Base-by-base conservation (phyloP, 192 early-diverging fungal species). In the Cetraspora pellucida region DNA sequence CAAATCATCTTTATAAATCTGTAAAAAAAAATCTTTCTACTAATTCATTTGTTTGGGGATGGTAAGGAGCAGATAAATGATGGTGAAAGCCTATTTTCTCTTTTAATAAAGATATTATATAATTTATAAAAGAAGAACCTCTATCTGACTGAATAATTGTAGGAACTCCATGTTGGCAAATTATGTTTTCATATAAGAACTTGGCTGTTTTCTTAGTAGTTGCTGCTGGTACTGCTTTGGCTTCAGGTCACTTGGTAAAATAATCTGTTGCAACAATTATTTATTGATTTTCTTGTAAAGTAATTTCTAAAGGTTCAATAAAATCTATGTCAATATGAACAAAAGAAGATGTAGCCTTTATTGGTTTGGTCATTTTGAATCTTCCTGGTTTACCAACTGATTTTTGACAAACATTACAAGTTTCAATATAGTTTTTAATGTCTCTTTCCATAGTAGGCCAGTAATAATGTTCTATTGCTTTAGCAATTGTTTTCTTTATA, bases 401-500 rank as follows among this genome's bases (percentile, higher is more conserved):
- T 66, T 46, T 21, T 55, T 72, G 70, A 43, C 70, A 72, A 21
- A 17, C 63, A 28, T 80, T 73, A 54, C 79, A 80, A 1, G 68
- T 50, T 16, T 25, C 46, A 21, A 80, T 59, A 66, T 80, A 77
- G 0, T 14, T 10, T 47, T 61, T 50, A 2, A 71, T 77, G 25
- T 80, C 79, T 25, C 45, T 31, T 3, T 57, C 68, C 5, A 80
- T 71, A n/a, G 17, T 16, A 2, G 75, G 58, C 79, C 79, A 80
- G 46, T 66, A 80, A 23, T 57, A 64, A 0, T 30, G 16, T 25
- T 60, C 47, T n/a, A n/a, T 21, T 23, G 69, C 47, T 0, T 46
- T 47, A 19, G 46, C 58, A 17, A 71, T 69, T 10, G 73, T 79
- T 31, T 66, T 75, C 2, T 77, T 44, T 52, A 72, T 64, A 19